Evolutionary conservation across 2,329 filamentous ascomycete genomes (phyloP).

Genomic region (Cordyceps cateniannulata): DNA sequence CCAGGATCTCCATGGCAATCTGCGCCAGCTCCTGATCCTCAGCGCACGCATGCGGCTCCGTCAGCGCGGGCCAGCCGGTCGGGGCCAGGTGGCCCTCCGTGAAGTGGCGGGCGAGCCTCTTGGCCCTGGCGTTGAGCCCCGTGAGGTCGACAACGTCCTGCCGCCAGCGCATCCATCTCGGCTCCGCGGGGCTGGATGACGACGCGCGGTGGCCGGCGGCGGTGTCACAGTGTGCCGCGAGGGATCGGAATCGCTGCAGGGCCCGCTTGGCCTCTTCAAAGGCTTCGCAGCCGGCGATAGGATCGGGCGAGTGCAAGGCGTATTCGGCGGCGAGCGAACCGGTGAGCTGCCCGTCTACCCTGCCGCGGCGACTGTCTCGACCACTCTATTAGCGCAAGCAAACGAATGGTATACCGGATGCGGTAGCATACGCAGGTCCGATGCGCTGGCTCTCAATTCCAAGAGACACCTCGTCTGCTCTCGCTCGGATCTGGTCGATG

Average conservation of each 20-base stretch:
- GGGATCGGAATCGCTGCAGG: constrained; percentile 14
- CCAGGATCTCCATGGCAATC: constrained; percentile 28
- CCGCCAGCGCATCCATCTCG: constrained; percentile 26
- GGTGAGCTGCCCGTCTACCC: neutral
- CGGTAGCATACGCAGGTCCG: neutral
- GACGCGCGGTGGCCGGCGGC: neutral
- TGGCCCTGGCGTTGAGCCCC: constrained; percentile 22
- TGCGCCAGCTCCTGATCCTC: constrained; percentile 23
- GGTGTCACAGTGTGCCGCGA: constrained; percentile 20
- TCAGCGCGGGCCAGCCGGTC: neutral
- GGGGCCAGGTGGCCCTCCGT: constrained; percentile 25
- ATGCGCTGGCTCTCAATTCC: neutral
- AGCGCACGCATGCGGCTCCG: neutral
- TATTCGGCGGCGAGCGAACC: neutral
- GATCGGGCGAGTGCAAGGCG: constrained; percentile 1
- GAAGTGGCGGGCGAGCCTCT: constrained; percentile 19
- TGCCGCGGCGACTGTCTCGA: neutral
- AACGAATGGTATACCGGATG: too few species aligned
- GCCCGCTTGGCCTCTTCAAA: constrained; percentile 2
- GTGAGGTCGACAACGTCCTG: constrained; percentile 26
- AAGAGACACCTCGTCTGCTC: neutral
- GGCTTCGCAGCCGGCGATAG: constrained; percentile 5
- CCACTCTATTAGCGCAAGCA: neutral
- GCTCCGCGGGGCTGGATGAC: constrained; percentile 19
- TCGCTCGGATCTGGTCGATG: neutral